Percentiles rank a stretch among this genome's conserved stretches.
phyloP scores from a whole-genome alignment of 139 green algal species.

The Trebouxia sp. region DNA sequence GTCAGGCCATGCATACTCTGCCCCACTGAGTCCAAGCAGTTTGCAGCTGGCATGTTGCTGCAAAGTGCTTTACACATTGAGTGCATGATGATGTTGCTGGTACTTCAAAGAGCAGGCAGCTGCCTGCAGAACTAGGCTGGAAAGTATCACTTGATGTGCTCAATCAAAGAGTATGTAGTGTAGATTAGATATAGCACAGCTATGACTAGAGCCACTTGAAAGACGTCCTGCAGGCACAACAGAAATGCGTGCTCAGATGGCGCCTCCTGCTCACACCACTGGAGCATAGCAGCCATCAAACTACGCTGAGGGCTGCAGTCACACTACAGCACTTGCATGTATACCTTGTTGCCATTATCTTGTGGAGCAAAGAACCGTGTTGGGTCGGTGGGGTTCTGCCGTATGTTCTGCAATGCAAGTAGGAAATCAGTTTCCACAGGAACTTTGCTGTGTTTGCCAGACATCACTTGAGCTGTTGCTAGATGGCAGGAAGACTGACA shows the following conservation, averaged over 20 bases:
- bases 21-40: no score
- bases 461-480: no score
- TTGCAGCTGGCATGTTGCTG: not conserved
- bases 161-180: conserved; percentile 34
- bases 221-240: conserved; percentile 10
- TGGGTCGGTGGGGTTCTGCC: conserved; percentile 52
- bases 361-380: conserved; percentile 60
- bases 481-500: no score
- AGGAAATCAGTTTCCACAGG: no score
- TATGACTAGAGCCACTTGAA: conserved; percentile 22
- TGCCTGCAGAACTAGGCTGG: no score
- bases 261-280: no score
- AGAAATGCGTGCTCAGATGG: no score
- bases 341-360: conserved; percentile 31
- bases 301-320: no score
- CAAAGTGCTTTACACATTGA: not conserved
- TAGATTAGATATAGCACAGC: conserved; percentile 42
- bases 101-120: no score
- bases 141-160: conserved; percentile 4
- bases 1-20: no score
- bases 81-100: not conserved
- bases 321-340: not conserved
- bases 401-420: not conserved
- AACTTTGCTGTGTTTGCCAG: no score
- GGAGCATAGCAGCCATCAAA: no score